Evolutionary conservation across 306 rosid species (phyloP), one percentile per base, ranked within the genome.

Genomic region (Alnus rubra): DNA sequence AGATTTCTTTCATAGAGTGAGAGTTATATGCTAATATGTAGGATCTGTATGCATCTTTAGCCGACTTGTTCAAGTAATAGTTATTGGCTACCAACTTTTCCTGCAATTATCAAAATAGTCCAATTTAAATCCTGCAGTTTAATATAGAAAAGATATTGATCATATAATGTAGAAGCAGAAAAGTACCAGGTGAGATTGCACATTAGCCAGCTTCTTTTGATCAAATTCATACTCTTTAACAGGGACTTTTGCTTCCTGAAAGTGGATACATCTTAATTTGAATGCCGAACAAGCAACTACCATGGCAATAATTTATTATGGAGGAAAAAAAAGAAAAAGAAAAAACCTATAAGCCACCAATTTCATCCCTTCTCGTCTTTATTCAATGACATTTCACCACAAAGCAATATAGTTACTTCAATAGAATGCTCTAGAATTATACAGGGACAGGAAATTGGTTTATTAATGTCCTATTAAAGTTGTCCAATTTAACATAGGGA

Each of bases 1-100:
- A 95, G 68, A 90, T 92, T 63, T 92, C 98, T 82, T 92, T 95
- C 98, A 91, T 95, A 11, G 98, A 89, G 85, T 92, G 98, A 70
- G 98, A 86, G 79, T 95, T 91, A 72, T 92, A 95, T 54, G 97
- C 89, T 82, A 91, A 84, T 58, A 95, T 59, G 78, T 91, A 95
- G 55, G 98, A 87, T 74, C 97, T 83, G 81, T 92, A 95, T 68
- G 98, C 98, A 13, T 92, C 98, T 82, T 91, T 95, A 62, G 98
- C 97, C 39, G 92, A 73, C 76, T 65, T 48, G 81, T 90, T 85
- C 89, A 95, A 85, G 88, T 92, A 88, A 86, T 95, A 91, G 75
- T 86, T 88, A 50, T 67, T 81, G 30, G 83, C 83, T 53, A 95
- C 97, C 88, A 95, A 74, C 75, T 95, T 89, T 84, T 95, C 98